Percentiles rank a stretch among this genome's conserved stretches.
phyloP scores from a whole-genome alignment of 108 stramenopile species.

The Nitzschia sp. region DNA sequence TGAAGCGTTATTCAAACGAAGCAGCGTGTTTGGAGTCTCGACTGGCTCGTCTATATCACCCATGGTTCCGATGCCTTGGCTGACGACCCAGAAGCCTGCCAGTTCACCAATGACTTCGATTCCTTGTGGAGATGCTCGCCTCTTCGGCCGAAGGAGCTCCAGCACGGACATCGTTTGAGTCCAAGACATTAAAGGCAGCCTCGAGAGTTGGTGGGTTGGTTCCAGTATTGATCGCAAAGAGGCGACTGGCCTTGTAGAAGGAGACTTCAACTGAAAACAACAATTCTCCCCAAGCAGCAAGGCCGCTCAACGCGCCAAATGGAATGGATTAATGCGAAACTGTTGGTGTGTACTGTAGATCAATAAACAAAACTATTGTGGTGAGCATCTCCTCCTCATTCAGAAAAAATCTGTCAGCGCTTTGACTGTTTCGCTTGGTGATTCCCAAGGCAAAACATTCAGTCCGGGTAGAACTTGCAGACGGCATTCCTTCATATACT shows the following conservation, averaged over 20 bases:
- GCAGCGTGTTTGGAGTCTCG: slow-evolving; percentile 44
- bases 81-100: slow-evolving; percentile 58
- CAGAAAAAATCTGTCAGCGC: slow-evolving; percentile 6
- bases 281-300: slow-evolving; percentile 33
- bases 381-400: too few species aligned
- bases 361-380: background rate
- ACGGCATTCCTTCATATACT: slow-evolving; percentile 38
- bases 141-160: slow-evolving; percentile 9
- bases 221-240: slow-evolving; percentile 53
- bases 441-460: slow-evolving; percentile 75
- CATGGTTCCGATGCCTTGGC: slow-evolving; percentile 64
- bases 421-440: slow-evolving; percentile 15
- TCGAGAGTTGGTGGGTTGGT: slow-evolving; percentile 27
- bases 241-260: slow-evolving; percentile 49
- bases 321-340: slow-evolving; percentile 39
- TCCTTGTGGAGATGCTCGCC: slow-evolving; percentile 46
- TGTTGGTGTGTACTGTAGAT: background rate
- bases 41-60: slow-evolving; percentile 46
- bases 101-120: slow-evolving; percentile 43
- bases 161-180: slow-evolving; percentile 40
- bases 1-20: slow-evolving; percentile 39
- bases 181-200: slow-evolving; percentile 37
- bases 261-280: slow-evolving; percentile 63
- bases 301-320: slow-evolving; percentile 56
- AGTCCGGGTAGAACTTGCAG: slow-evolving; percentile 37